A percentile compares a stretch with the other conserved stretches of the same genome.
Evolutionary conservation across 148 eudicot genomes (phyloP).

Genomic region (Agrostemma githago): DNA sequence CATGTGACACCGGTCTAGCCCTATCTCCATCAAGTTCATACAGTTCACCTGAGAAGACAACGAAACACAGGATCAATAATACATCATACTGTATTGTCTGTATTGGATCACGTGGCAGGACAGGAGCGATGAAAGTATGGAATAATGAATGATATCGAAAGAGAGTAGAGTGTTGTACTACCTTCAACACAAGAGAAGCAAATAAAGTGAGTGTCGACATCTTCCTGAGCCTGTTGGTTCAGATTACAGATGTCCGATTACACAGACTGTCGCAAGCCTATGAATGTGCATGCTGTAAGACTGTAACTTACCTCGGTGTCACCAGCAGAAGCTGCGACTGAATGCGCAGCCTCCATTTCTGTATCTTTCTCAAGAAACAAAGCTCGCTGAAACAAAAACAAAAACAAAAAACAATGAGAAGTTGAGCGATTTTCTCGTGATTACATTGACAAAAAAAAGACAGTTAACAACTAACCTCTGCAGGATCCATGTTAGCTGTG

Average conservation of each 20-base stretch:
- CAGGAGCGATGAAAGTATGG: background rate
- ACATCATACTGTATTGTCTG: background rate
- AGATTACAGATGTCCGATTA: conserved; percentile 2
- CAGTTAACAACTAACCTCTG: conserved; percentile 43
- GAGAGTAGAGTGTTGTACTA: conserved; percentile 37
- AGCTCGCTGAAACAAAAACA: conserved; percentile 72
- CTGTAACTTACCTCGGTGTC: conserved; percentile 63
- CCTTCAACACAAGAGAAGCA: conserved; percentile 82
- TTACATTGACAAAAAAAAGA: conserved; percentile 1
- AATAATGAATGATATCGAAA: background rate
- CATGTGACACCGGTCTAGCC: conserved; percentile 74
- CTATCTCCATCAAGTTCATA: conserved; percentile 95
- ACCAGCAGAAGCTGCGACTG: conserved; percentile 89
- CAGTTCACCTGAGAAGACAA: conserved; percentile 52
- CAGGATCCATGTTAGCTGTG: conserved; percentile 66
- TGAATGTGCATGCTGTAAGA: background rate
- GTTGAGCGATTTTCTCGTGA: background rate
- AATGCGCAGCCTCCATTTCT: conserved; percentile 97
- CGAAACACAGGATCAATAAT: background rate
- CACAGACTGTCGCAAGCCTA: too few relatives aligned
- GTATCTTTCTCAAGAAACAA: conserved; percentile 73
- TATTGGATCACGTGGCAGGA: too few relatives aligned
- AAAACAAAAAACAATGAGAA: background rate
- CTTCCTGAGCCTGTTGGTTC: conserved; percentile 58
- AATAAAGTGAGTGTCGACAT: conserved; percentile 80